Conservation (phyloP, 1,284 basidiomycete genomes). For the Sanghuangporus sanghuang region DNA sequence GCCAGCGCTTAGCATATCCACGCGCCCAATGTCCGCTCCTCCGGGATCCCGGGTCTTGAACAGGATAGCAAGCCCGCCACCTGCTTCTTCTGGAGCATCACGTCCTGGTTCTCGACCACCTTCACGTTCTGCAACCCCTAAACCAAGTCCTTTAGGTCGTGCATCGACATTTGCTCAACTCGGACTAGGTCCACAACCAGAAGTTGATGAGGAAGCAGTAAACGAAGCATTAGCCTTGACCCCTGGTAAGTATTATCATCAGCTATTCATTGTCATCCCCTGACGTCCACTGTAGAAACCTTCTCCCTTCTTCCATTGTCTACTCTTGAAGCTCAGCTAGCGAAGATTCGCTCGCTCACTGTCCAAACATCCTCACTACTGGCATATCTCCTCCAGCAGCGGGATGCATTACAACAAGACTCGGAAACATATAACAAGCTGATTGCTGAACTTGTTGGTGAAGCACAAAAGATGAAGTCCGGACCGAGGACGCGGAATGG, state of each 20-base stretch:
- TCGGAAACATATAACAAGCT: slow-evolving; percentile 80
- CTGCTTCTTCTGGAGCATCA: slow-evolving; percentile 36
- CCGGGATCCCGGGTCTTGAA: slow-evolving; percentile 47
- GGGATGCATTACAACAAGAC: slow-evolving; percentile 83
- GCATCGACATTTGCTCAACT: slow-evolving; percentile 42
- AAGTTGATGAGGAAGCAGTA: slow-evolving; percentile 61
- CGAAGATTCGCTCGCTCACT: slow-evolving; percentile 64
- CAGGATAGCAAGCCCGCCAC: slow-evolving; percentile 33
- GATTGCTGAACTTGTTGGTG: slow-evolving; percentile 76
- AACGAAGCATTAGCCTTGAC: slow-evolving; percentile 63
- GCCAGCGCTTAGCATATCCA: slow-evolving; percentile 76
- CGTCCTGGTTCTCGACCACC: slow-evolving; percentile 33
- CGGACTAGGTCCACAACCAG: slow-evolving; percentile 66
- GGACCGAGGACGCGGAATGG: slow-evolving; percentile 35
- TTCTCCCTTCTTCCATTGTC: slow-evolving; percentile 65
- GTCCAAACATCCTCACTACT: slow-evolving; percentile 68
- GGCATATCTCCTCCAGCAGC: slow-evolving; percentile 75
- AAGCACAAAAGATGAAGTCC: slow-evolving; percentile 74
- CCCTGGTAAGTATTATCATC: slow-evolving; percentile 42
- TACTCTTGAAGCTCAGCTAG: slow-evolving; percentile 59
- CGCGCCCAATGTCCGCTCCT: slow-evolving; percentile 75
- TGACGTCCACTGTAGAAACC: slow-evolving; percentile 43
- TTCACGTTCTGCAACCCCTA: slow-evolving; percentile 53
- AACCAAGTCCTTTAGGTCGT: slow-evolving; percentile 34
- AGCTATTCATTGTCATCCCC: slow-evolving; percentile 10